Base-by-base conservation (phyloP, 495 filamentous ascomycete genomes). In the Hyaloscypha bicolor region DNA sequence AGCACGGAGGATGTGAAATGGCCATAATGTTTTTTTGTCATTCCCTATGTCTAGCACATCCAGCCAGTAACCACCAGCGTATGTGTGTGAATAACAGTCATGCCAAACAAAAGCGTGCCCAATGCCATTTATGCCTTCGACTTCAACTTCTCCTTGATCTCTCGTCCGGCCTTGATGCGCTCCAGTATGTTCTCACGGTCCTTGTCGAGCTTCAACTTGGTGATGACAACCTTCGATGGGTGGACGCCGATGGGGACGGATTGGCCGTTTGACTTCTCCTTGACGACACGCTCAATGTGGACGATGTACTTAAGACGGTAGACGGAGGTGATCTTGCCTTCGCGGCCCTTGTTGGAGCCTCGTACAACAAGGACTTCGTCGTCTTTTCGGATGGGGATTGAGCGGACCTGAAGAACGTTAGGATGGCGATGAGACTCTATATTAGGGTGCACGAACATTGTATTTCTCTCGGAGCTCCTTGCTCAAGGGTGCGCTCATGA, bases 251-350 rank as follows among this genome's bases (percentile, higher is more conserved):
- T 81, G 67, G 93, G 93, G 19, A 97, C 93, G 74, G 85, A 88
- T 85, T 95, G 92, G 78, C 94, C 93, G 79, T 91, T 94, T 77
- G 86, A 88, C 88, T 98, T 98, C 81, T 99, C 95, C 77, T 92
- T 90, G 78, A 87, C 86, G 75, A 99, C 87, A 71, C 93, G 90
- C 88, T 97, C 93, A 78, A 96, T 81, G 84, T 97, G 93, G 78
- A 97, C 87, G 77, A 90, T 84, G 82, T 92, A 99, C 85, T 97
- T 97, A 75, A 97, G 91, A 82, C 95, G 94, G 91, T 99, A 98
- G 78, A 97, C 93, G 74, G 88, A 89, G 75, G 88, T 93, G 82
- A 99, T 86, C 83, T 96, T 94, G 83, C 94, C 94, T 81, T 97
- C 93, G 73, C 93, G 92, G 79, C 93, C 94, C 87, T 97, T 97